Evolutionary conservation across 768 basidiomycete genomes (phyloP), one percentile per base, ranked within the genome.

Genomic region (Leccinum subgranulosum): DNA sequence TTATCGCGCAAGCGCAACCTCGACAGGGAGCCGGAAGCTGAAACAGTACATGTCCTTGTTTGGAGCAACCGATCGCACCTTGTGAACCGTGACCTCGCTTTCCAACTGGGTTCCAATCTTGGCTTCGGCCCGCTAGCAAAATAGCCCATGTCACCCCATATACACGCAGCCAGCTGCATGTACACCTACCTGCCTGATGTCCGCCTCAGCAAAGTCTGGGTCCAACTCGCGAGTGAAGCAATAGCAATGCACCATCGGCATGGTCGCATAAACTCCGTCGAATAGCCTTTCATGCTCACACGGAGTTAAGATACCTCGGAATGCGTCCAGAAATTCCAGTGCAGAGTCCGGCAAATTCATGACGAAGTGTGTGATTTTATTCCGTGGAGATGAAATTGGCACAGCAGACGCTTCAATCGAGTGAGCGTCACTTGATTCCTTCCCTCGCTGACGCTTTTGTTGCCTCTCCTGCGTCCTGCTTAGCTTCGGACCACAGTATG

Each of bases 11-110:
- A 71, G 76, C 5, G 79, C 81, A 9, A 77, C 76, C 36, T 66
- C 72, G 47, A 68, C 69, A 19, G 87, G 86, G 9, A 92, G 76
- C 61, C 84, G 73, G 79, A 99, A 98, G 71, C 89, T 89, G 54
- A 99, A 83, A 73, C 96, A 95, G 72, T 95, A 98, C 96, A 98
- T 98, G 66, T 94, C 88, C 75, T 99, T 98, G 74, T 85, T 90
- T 7, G 96, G 96, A 1, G 97, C 94, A 10, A 98, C 97, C 10
- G 89, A 88, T 55, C 97, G 86, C 50, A 99, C 95, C 62, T 86
- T 80, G 66, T 93, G 87, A 8, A 92, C 69, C 14, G 72, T 70
- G 39, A 79, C 76, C 23, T 83, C 80, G 11, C 76, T 74, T 14
- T 75, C 74, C 53, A 96, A 64, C 36, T 74, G 53, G 62, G 78